phyloP scores from a whole-genome alignment of 2,329 filamentous ascomycete species.

The Exophiala dermatitidis region DNA sequence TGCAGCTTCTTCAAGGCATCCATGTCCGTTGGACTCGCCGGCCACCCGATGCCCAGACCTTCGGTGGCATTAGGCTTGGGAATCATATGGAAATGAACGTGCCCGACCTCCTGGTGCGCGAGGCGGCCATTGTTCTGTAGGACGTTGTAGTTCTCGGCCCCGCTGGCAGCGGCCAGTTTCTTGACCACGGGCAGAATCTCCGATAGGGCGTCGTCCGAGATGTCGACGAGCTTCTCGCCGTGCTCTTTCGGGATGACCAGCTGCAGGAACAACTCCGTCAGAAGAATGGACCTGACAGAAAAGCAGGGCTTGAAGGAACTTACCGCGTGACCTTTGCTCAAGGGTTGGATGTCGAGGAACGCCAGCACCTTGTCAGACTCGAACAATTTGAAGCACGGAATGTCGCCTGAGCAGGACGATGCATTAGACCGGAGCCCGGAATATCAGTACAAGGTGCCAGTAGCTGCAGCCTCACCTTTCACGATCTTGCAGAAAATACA shows the following conservation, averaged over 20 bases:
- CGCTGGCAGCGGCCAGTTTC: slow-evolving; percentile 71
- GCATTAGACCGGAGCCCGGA: no score
- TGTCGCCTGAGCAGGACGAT: slow-evolving; percentile 59
- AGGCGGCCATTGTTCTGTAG: slow-evolving; percentile 91
- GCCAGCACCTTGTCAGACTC: slow-evolving; percentile 90
- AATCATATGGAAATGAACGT: slow-evolving; percentile 97
- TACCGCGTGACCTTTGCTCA: slow-evolving; percentile 85
- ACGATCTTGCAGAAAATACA: slow-evolving; percentile 99
- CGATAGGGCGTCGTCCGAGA: slow-evolving; percentile 76
- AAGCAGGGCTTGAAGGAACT: slow-evolving; percentile 8
- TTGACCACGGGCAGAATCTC: slow-evolving; percentile 85
- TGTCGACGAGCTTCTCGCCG: slow-evolving; percentile 82
- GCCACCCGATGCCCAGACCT: slow-evolving; percentile 76
- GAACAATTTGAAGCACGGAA: slow-evolving; percentile 92
- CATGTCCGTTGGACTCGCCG: slow-evolving; percentile 67
- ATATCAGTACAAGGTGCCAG: no score
- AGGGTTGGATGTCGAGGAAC: slow-evolving; percentile 90
- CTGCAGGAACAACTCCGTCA: slow-evolving; percentile 41
- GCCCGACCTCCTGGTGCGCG: slow-evolving; percentile 87
- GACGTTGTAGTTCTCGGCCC: slow-evolving; percentile 79
- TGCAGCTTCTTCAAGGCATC: slow-evolving; percentile 69
- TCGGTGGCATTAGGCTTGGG: slow-evolving; percentile 83
- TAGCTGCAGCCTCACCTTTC: slow-evolving; percentile 55
- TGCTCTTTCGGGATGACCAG: slow-evolving; percentile 95
- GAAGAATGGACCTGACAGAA: slow-evolving; percentile 6